Evolutionary conservation across 805 yeast species (phyloP).

Genomic region (Sungouiella thailandica): DNA sequence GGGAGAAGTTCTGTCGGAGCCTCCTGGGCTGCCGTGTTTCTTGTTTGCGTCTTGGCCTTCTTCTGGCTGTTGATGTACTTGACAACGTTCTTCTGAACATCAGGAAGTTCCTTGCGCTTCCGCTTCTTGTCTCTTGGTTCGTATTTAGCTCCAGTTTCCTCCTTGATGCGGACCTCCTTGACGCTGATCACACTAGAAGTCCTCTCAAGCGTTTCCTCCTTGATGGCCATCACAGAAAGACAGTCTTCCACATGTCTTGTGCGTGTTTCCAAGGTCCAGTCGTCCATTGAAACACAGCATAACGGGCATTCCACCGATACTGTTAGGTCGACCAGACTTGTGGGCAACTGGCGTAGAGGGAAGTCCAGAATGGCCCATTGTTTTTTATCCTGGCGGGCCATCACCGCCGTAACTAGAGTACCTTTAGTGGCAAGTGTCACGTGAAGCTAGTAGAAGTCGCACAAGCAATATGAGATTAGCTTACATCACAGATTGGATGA

Average conservation of each 20-base stretch:
- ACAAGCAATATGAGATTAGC: too few species aligned
- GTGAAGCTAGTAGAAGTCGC: too few species aligned
- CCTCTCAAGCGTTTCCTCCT: constrained; percentile 29
- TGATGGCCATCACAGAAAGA: constrained; percentile 25
- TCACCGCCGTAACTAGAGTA: too few species aligned
- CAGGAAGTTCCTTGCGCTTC: constrained; percentile 3
- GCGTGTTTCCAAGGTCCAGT: constrained; percentile 37
- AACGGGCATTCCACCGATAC: constrained; percentile 48
- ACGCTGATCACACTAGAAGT: too few species aligned
- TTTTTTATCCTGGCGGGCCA: too few species aligned
- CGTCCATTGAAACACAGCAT: constrained; percentile 38
- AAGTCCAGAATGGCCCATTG: constrained; percentile 4
- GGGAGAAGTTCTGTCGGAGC: constrained; percentile 12
- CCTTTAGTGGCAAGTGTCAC: too few species aligned
- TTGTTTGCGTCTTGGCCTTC: neutral
- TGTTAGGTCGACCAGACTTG: too few species aligned
- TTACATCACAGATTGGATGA: too few species aligned
- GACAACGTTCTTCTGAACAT: constrained; percentile 8
- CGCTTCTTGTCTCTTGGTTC: too few species aligned
- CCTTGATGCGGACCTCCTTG: constrained; percentile 8
- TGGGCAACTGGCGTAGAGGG: too few species aligned
- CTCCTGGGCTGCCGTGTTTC: constrained; percentile 15
- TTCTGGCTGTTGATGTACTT: constrained; percentile 9
- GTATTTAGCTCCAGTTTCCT: too few species aligned
- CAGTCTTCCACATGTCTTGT: constrained; percentile 56